These are phyloP conservation scores for Elongisporangium undulatum DNA, from an alignment of 352 stramenopile genomes.

Conservation along the genomic window DNA sequence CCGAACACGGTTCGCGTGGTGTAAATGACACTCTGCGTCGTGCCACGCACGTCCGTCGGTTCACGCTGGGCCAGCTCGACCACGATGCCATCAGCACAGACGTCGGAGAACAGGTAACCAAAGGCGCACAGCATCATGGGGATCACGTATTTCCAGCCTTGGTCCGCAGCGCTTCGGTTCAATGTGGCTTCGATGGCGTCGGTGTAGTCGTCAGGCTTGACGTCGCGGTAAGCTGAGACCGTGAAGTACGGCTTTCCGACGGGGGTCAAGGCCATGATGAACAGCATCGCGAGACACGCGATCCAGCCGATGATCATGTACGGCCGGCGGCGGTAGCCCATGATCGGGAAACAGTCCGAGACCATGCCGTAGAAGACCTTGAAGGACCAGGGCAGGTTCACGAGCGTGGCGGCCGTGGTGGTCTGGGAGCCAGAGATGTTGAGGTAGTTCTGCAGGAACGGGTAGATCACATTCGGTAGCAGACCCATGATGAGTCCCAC, in stretches of 20 bases:
- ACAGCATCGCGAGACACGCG: conserved; percentile 26
- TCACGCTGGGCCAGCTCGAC: conserved; percentile 47
- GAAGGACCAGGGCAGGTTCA: conserved; percentile 55
- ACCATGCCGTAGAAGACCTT: conserved; percentile 65
- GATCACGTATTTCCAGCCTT: conserved; percentile 36
- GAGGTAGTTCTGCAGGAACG: conserved; percentile 55
- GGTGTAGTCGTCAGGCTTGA: conserved; percentile 40
- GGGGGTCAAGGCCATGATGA: conserved; percentile 32
- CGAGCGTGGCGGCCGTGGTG: conserved; percentile 31
- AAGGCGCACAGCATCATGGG: conserved; percentile 40
- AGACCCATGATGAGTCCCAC: conserved; percentile 46
- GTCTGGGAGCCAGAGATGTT: conserved; percentile 44
- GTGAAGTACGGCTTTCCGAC: conserved; percentile 37
- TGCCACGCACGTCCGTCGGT: conserved; percentile 31
- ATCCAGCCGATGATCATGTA: conserved; percentile 59
- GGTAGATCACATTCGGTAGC: conserved; percentile 43
- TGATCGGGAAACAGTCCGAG: conserved; percentile 54
- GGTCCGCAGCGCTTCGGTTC: conserved; percentile 26
- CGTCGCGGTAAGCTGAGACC: conserved; percentile 16
- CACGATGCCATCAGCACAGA: conserved; percentile 41
- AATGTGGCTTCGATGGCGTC: conserved; percentile 26
- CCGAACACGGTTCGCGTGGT: conserved; percentile 27
- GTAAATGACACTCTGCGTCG: conserved; percentile 48
- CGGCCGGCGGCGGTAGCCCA: conserved; percentile 39
- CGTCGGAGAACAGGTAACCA: conserved; percentile 43